Percentiles rank a stretch among this genome's conserved stretches.
phyloP scores from a whole-genome alignment of 352 stramenopile genomes.

The Phytophthora europaea region DNA sequence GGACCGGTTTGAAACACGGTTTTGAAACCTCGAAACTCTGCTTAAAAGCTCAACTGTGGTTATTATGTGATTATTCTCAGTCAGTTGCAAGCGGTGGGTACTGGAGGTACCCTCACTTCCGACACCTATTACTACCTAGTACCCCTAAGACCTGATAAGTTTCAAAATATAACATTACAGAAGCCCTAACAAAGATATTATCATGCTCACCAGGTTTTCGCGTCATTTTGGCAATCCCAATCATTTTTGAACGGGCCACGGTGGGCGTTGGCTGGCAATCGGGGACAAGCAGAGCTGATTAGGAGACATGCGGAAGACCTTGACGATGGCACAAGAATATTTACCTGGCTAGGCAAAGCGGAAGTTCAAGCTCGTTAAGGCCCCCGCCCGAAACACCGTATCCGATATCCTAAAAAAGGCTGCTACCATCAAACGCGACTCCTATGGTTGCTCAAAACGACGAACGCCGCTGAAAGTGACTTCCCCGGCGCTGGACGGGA shows the following conservation, averaged over 20 bases:
- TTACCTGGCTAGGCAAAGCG: background rate
- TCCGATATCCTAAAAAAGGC: background rate
- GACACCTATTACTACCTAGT: background rate
- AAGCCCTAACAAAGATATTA: background rate
- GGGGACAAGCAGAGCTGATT: background rate
- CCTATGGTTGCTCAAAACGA: background rate
- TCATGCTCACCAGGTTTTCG: background rate
- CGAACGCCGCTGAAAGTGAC: background rate
- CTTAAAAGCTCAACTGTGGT: too few relatives aligned
- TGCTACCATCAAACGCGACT: background rate
- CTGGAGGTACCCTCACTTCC: too few relatives aligned
- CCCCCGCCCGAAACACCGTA: background rate
- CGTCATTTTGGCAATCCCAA: background rate
- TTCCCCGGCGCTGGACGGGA: background rate
- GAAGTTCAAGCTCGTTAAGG: background rate
- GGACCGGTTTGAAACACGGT: background rate
- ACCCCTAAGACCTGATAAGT: background rate
- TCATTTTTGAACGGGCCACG: background rate
- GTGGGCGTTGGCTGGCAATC: background rate
- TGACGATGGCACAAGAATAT: background rate
- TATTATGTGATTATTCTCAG: too few relatives aligned
- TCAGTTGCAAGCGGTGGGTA: too few relatives aligned
- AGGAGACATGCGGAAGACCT: background rate
- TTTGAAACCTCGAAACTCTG: too few relatives aligned
- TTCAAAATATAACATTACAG: background rate